phyloP scores from a whole-genome alignment of 2,329 filamentous ascomycete genomes.

The Acephala macrosclerotiorum region DNA sequence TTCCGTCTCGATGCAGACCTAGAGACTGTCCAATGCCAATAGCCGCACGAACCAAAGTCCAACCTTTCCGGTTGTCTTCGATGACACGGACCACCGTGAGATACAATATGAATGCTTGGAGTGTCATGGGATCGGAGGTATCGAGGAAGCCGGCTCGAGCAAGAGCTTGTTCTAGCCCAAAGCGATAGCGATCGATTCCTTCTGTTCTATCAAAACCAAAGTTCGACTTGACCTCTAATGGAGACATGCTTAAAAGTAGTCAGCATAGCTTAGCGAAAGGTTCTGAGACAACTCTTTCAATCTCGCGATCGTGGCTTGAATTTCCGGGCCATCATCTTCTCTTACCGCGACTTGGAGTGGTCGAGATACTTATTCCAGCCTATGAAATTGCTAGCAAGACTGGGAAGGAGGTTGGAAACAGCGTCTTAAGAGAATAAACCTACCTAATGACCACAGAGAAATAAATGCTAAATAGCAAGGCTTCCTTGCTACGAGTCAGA shows the following conservation, averaged over 20 bases:
- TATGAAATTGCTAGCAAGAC: too few relatives aligned
- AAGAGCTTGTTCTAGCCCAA: slow-evolving; percentile 63
- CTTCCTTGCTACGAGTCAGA: slow-evolving; percentile 51
- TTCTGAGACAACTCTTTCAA: too few relatives aligned
- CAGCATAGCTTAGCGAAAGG: background rate
- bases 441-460: slow-evolving; percentile 56
- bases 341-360: too few relatives aligned
- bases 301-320: too few relatives aligned
- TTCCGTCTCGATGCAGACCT: slow-evolving; percentile 52
- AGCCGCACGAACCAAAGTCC: slow-evolving; percentile 70
- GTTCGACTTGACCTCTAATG: slow-evolving; percentile 14
- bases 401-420: too few relatives aligned
- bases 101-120: slow-evolving; percentile 69
- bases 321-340: too few relatives aligned
- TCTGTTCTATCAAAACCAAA: slow-evolving; percentile 33
- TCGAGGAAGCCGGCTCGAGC: slow-evolving; percentile 67
- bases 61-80: slow-evolving; percentile 62
- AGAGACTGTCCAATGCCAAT: slow-evolving; percentile 56
- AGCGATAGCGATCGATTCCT: slow-evolving; percentile 51
- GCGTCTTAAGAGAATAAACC: background rate
- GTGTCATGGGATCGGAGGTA: slow-evolving; percentile 62
- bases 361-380: too few relatives aligned
- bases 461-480: slow-evolving; percentile 64
- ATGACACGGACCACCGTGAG: slow-evolving; percentile 59
- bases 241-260: slow-evolving; percentile 14